Base-by-base conservation (phyloP, 2,329 filamentous ascomycete species). In the Colletotrichum zoysiae region DNA sequence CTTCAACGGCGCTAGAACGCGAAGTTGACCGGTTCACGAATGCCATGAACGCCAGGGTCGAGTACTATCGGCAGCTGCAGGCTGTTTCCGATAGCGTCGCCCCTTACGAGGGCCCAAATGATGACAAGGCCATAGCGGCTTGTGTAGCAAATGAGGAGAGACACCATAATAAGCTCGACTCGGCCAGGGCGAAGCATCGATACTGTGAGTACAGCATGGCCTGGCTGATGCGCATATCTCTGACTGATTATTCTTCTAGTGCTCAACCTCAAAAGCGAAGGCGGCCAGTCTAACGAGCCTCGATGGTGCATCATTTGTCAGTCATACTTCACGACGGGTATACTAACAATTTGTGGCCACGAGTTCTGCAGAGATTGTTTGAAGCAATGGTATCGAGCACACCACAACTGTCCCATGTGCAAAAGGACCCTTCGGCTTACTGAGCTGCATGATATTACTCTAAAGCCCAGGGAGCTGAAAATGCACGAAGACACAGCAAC, bases 331-430 rank as follows among this genome's bases (percentile, higher is more conserved):
- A 90, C 92, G 70, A 84, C 90, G n/a, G 95, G 95, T 65, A 89
- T 93, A 64, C 85, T 95, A 73, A 98, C 95, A 0, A 88, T 94
- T 1, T 98, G 96, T 79, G 95, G 95, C 0, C 96, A 99, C 78
- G 90, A 94, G 74, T 98, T 95, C 79, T 98, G 95, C 84, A 95
- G 94, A 77, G 92, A 94, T 38, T 98, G 96, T 80, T 91, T 98
- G 75, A 86, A 86, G 48, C 76, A 90, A 16, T 98, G 96, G 96
- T 94, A 92, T 84, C 86, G 84, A 68, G 85, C 89, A 42, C 91
- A 95, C 76, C 88, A 86, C 23, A 95, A 89, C 63, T 98, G 95
- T 76, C 95, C 95, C 0, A 87, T 94, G 6, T 99, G 96, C 85
- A 97, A 97, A 79, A 88, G 86, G 57, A 84, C 84, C 1, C 83